These are phyloP conservation scores for Cardamine resedifolia DNA, from an alignment of 345 rosid genomes.

Conservation along the genomic window DNA sequence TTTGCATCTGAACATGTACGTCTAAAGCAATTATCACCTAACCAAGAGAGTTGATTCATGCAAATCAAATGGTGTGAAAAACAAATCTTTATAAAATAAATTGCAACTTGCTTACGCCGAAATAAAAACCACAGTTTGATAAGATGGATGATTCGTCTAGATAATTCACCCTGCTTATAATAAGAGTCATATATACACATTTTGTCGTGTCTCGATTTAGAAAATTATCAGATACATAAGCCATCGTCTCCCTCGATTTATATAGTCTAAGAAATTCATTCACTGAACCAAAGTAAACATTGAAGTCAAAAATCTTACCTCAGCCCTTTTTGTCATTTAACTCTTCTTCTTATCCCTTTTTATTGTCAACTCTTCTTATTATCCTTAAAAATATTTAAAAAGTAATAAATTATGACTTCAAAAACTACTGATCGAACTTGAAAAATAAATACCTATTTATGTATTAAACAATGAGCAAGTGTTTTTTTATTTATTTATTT, in stretches of 20 bases:
- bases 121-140: constrained; percentile 7
- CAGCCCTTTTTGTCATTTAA: constrained; percentile 25
- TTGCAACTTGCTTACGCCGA: constrained; percentile 20
- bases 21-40: not conserved
- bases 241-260: not conserved
- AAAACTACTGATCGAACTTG: constrained; percentile 6
- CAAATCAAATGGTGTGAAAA: not conserved
- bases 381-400: constrained; percentile 9
- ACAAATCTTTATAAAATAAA: not conserved
- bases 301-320: constrained; percentile 31
- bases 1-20: not conserved
- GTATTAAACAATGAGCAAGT: constrained; percentile 10
- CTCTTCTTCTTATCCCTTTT: constrained; percentile 8
- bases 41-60: not conserved
- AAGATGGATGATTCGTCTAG: constrained; percentile 22
- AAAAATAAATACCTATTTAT: not conserved
- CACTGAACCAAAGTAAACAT: constrained; percentile 13
- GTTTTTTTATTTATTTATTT: no score
- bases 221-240: constrained; percentile 7
- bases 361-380: constrained; percentile 16
- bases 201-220: constrained; percentile 19
- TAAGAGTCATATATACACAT: constrained; percentile 5
- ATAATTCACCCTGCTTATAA: constrained; percentile 36
- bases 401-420: constrained; percentile 1
- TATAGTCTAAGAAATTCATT: constrained; percentile 10